Percentiles rank a stretch among this genome's conserved stretches.
Conservation (phyloP, 257 asterid genomes). For the Rehmannia glutinosa region DNA sequence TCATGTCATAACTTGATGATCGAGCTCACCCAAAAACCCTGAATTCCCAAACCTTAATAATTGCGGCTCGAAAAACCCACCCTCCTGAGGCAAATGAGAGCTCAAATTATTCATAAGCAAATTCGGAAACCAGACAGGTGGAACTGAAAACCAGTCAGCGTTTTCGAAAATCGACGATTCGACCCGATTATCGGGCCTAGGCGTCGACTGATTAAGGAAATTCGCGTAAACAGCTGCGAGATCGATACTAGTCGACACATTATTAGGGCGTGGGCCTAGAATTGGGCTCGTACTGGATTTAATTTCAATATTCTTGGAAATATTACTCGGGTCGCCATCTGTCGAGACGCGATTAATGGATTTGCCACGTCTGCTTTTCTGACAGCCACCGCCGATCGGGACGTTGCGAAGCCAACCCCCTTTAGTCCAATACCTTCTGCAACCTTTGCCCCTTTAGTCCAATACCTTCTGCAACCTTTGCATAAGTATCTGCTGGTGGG, state of each 20-base stretch:
- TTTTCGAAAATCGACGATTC: background rate
- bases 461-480: slow-evolving; percentile 71
- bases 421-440: too few species aligned
- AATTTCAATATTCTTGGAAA: slow-evolving; percentile 7
- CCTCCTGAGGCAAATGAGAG: slow-evolving; percentile 9
- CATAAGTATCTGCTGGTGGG: slow-evolving; percentile 59
- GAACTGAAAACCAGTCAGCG: background rate
- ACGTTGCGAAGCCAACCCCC: slow-evolving; percentile 81
- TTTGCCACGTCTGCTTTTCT: slow-evolving; percentile 34
- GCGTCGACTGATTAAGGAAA: slow-evolving; percentile 45
- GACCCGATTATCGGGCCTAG: background rate
- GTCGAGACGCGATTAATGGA: slow-evolving; percentile 7
- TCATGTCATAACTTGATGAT: too few species aligned
- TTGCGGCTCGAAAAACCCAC: slow-evolving; percentile 17
- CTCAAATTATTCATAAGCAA: slow-evolving; percentile 3
- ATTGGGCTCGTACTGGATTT: background rate
- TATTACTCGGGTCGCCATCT: slow-evolving; percentile 3
- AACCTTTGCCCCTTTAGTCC: too few species aligned
- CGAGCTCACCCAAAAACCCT: too few species aligned
- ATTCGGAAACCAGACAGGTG: slow-evolving; percentile 20
- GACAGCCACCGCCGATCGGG: too few species aligned
- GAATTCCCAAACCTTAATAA: background rate
- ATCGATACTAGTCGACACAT: slow-evolving; percentile 36
- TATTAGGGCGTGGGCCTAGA: background rate
- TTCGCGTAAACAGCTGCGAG: slow-evolving; percentile 60